Evolutionary conservation across 192 early-diverging fungal species (phyloP), one percentile per base, ranked within the genome.

Genomic region (Coemansia sp.): DNA sequence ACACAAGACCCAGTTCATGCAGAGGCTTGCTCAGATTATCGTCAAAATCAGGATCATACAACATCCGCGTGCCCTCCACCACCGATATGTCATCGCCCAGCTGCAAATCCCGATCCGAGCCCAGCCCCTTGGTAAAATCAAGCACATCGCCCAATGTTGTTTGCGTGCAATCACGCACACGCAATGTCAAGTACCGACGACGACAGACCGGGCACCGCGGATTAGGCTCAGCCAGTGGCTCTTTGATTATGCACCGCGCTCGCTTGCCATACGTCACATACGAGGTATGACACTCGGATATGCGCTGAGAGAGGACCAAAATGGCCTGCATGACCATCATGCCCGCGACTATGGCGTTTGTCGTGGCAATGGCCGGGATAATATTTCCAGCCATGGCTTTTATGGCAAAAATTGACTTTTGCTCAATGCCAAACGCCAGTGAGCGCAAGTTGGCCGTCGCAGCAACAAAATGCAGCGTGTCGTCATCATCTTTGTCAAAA

Each of bases 301-400:
- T 4, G 9, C 67, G 62, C 21, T 25, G 52, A 50, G 49, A 56
- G 5, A 93, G 60, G 5, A 95, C 83, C 67, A 92, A 86, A 54
- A 92, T 88, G 1, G 93, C 92, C 43, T 94, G 87, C 71, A 93
- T 84, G 11, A 95, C 92, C 62, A 99, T 95, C 77, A 96, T 78
- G 4, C 96, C 97, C 11, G 95, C 93, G 60, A 98, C 86, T 24
- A 97, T 91, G 6, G 96, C 97, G 62, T 99, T 99, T 12, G 97
- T 97, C 0, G 97, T 98, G 39, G 97, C 95, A 59, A 99, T 94
- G 24, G 95, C 95, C 1, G 96, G 95, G 60, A 98, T 98, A 60
- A 99, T 98, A 66, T 96, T 97, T 53, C 96, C 96, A 5, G 98
- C 98, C 93, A 98, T 98, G 29, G 94, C 93, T 92, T 99, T 99